Base-by-base conservation (phyloP, 257 asterid species). In the Sherardia arvensis region DNA sequence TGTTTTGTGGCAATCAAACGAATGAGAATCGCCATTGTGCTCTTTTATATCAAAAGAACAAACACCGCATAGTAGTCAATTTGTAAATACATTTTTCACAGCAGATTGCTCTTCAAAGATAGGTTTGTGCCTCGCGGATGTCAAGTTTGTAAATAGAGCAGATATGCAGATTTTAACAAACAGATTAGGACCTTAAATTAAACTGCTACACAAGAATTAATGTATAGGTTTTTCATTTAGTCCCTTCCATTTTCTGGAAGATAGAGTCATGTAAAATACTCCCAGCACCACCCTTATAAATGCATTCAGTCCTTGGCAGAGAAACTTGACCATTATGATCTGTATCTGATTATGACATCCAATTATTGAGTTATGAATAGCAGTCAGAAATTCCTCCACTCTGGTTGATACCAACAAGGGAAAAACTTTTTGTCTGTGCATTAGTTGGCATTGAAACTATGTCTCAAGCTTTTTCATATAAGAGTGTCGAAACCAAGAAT, bases 361-460 rank as follows among this genome's bases (percentile, higher is more conserved):
- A 64, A 64, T 64, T 48, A 64, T 64, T 64, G 48, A 64, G 58
- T 30, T 15, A 49, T 12, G 59, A 48, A 60, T 29, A 64, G 23
- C 6, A 49, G 45, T 64, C 22, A n/a, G 48, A 30, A 34, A n/a
- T n/a, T 20, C 32, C 33, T 64, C 48, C 29, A 29, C 20, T 60
- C 21, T 25, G 33, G 48, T 29, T 25, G 47, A 12, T 27, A 45
- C 29, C 40, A 38, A 7, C 14, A 25, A 15, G 28, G 22, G 1
- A 25, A 29, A 40, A 25, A 17, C 56, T 62, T 62, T n/a, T 62
- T 25, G 51, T 8, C 20, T 27, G 66, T 29, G 59, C 48, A 28
- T 47, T 27, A 47, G 58, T 47, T 63, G 67, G 59, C 28, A 47
- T 10, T 47, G 55, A 25, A 22, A 48, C 33, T 22, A 47, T 63